Evolutionary conservation across 2,329 filamentous ascomycete species (phyloP).

Genomic region (Penicillium sp.): DNA sequence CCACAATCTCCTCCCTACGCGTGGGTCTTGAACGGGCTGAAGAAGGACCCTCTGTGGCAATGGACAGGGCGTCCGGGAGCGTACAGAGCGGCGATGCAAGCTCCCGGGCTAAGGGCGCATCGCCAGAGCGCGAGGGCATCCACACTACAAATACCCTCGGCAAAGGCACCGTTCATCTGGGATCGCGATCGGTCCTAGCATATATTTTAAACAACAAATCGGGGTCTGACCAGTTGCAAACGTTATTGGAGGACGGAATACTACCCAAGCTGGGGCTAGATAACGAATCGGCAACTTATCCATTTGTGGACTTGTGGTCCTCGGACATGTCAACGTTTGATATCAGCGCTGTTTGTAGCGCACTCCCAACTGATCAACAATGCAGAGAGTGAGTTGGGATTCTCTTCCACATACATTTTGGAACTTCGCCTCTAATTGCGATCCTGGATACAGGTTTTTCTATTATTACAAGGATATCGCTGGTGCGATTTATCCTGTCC

Average conservation of each 20-base stretch:
- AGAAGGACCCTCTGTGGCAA: constrained; percentile 29
- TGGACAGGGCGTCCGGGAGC: constrained; percentile 38
- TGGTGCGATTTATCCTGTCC: constrained; percentile 63
- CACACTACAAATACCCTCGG: constrained; percentile 64
- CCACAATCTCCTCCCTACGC: constrained; percentile 45
- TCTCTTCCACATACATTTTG: neutral
- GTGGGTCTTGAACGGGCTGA: constrained; percentile 45
- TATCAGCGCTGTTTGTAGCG: constrained; percentile 61
- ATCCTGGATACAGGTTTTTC: constrained; percentile 51
- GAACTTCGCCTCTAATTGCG: constrained; percentile 10
- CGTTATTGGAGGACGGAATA: constrained; percentile 63
- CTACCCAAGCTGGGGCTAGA: constrained; percentile 65
- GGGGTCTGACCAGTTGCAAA: constrained; percentile 53
- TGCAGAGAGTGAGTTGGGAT: constrained; percentile 53
- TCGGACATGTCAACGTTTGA: constrained; percentile 62
- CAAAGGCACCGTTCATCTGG: constrained; percentile 64
- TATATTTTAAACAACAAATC: constrained; percentile 62
- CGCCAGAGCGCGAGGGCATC: constrained; percentile 57
- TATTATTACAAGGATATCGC: constrained; percentile 61
- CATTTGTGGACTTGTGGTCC: constrained; percentile 68
- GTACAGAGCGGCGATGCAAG: constrained; percentile 37
- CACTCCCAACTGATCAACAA: constrained; percentile 61
- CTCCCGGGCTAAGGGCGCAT: constrained; percentile 38
- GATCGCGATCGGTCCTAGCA: constrained; percentile 64
- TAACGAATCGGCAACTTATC: constrained; percentile 67